These are phyloP conservation scores for Globisporangium apiculatum DNA, from an alignment of 352 stramenopile species.

Conservation along the genomic window DNA sequence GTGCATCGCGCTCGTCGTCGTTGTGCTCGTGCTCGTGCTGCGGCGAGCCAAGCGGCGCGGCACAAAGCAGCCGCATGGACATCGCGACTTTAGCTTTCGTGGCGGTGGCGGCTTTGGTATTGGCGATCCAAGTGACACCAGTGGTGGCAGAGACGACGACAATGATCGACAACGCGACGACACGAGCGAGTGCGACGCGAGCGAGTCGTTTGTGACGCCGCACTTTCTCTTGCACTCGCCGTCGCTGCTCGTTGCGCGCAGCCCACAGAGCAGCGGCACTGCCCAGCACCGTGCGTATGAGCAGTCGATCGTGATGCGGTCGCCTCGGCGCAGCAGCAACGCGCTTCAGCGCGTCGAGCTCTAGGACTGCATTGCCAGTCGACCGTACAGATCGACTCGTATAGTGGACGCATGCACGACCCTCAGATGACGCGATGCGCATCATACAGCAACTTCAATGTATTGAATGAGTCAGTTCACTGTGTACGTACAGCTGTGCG, in stretches of 20 bases:
- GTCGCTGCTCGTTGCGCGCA: background rate
- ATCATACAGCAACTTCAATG: no score
- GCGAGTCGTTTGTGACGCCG: conserved; percentile 8
- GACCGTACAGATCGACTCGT: no score
- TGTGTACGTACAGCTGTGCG: no score
- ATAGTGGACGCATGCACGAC: no score
- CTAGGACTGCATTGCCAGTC: background rate
- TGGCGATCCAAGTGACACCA: background rate
- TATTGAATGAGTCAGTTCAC: no score
- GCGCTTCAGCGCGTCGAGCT: background rate
- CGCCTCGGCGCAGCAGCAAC: background rate
- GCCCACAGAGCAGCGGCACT: background rate
- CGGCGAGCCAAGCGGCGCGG: background rate
- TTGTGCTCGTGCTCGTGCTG: background rate
- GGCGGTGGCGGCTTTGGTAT: background rate
- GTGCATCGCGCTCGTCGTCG: background rate
- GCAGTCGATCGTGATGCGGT: background rate
- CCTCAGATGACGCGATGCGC: no score
- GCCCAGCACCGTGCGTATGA: background rate
- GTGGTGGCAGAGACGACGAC: background rate
- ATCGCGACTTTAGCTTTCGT: no score
- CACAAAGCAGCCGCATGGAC: background rate
- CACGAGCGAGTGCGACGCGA: background rate
- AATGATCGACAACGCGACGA: background rate
- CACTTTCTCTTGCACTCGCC: conserved; percentile 7